A percentile compares a stretch with the other conserved stretches of the same genome.
Evolutionary conservation across 1,284 basidiomycete genomes (phyloP).

Genomic region (Volvariella volvacea): DNA sequence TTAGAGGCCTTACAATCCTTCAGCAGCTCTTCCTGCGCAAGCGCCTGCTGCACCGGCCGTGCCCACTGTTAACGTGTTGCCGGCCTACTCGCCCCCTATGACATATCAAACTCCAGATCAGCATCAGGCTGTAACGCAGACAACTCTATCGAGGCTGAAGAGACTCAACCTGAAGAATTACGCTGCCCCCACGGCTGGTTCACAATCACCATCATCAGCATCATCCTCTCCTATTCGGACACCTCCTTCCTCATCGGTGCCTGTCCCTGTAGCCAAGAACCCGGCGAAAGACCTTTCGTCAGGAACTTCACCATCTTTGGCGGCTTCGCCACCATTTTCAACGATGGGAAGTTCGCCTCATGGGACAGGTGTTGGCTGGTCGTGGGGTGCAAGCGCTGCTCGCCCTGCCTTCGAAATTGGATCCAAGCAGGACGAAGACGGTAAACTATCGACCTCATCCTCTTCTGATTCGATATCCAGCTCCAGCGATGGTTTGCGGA

Average conservation of each 20-base stretch:
- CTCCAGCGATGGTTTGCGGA: constrained; percentile 2
- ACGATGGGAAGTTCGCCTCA: background rate
- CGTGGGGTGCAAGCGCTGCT: background rate
- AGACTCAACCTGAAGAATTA: constrained; percentile 46
- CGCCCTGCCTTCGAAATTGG: background rate
- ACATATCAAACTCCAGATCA: constrained; percentile 8
- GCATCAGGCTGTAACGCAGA: constrained; percentile 20
- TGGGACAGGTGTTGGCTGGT: background rate
- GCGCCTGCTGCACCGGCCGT: constrained; percentile 10
- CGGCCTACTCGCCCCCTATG: background rate
- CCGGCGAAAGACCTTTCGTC: background rate
- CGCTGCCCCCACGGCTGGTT: constrained; percentile 27
- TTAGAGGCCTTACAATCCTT: constrained; percentile 4
- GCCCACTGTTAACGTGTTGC: constrained; percentile 4
- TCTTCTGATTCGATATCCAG: constrained; percentile 7
- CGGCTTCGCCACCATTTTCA: background rate
- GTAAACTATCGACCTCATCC: background rate
- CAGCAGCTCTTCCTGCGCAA: constrained; percentile 9
- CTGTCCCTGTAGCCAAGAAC: background rate
- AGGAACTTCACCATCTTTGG: background rate
- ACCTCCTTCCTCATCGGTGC: background rate
- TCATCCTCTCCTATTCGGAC: background rate
- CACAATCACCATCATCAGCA: constrained; percentile 4
- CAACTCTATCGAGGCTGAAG: constrained; percentile 24
- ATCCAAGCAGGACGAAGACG: constrained; percentile 2